Conservation (phyloP, 768 basidiomycete species). For the Termitomyces sp. region DNA sequence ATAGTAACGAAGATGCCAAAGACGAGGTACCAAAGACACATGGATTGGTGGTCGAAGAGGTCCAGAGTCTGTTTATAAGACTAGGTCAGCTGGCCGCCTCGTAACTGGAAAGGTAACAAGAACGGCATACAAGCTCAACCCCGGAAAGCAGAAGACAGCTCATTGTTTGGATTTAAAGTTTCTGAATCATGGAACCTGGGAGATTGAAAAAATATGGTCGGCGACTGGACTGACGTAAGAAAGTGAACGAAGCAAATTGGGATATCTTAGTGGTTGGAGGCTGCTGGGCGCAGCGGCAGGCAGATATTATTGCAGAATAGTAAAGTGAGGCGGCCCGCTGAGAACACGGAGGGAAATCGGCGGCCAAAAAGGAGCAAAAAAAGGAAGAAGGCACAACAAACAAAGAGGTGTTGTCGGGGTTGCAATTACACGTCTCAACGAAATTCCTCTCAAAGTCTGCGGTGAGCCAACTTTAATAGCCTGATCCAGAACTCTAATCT, state of each 20-base stretch:
- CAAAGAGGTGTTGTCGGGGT: constrained; percentile 33
- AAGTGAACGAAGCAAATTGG: not conserved
- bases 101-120: not conserved
- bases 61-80: not conserved
- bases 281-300: not conserved
- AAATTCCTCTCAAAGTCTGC: constrained; percentile 55
- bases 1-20: not conserved
- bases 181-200: not conserved
- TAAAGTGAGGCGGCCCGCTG: not conserved
- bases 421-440: constrained; percentile 31
- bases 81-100: not conserved
- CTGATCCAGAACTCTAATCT: constrained; percentile 57
- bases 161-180: not conserved
- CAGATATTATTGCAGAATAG: not conserved
- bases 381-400: constrained; percentile 21
- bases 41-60: not conserved
- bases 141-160: not conserved
- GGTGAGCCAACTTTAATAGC: constrained; percentile 65
- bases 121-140: not conserved
- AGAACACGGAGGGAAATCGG: not conserved
- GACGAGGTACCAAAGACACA: not conserved
- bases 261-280: not conserved
- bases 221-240: constrained; percentile 19
- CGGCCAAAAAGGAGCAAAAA: constrained; percentile 7
- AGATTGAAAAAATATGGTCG: constrained; percentile 18